phyloP scores from a whole-genome alignment of 1,284 basidiomycete genomes.

The Moesziomyces sp. region DNA sequence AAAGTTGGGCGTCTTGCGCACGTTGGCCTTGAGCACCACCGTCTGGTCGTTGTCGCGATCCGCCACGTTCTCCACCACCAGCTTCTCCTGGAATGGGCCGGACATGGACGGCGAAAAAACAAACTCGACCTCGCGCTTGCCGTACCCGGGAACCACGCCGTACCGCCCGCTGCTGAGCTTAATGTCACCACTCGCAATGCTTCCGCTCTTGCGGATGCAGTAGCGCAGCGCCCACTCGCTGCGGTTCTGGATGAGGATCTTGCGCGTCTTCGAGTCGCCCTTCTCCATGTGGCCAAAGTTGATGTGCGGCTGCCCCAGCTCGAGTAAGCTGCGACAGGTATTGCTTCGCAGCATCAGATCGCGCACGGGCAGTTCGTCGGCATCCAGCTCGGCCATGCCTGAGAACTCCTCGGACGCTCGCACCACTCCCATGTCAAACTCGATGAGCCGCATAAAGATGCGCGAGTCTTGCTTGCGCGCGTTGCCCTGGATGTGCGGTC shows the following conservation, averaged over 20 bases:
- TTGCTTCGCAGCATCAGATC: constrained; percentile 71
- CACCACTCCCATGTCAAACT: constrained; percentile 68
- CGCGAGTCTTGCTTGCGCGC: constrained; percentile 71
- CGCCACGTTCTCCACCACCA: constrained; percentile 71
- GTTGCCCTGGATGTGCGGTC: constrained; percentile 69
- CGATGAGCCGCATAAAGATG: constrained; percentile 70
- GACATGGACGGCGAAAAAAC: constrained; percentile 68
- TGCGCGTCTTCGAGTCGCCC: constrained; percentile 70
- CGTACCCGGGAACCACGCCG: constrained; percentile 71
- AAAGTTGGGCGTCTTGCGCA: constrained; percentile 70
- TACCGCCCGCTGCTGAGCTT: constrained; percentile 71
- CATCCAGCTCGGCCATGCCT: constrained; percentile 59
- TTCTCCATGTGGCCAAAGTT: constrained; percentile 72
- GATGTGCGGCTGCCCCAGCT: constrained; percentile 71
- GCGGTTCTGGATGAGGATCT: constrained; percentile 71
- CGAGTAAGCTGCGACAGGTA: constrained; percentile 70
- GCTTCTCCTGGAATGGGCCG: constrained; percentile 70
- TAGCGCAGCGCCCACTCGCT: constrained; percentile 70
- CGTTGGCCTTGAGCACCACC: constrained; percentile 70
- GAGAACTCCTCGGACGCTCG: constrained; percentile 52
- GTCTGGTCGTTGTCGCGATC: constrained; percentile 70
- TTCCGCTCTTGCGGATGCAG: constrained; percentile 71
- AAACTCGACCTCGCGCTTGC: constrained; percentile 71
- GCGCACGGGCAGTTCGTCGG: constrained; percentile 70
- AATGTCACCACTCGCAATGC: constrained; percentile 71